Base-by-base conservation (phyloP, 352 stramenopile species). In the Globisporangium megalacanthum region DNA sequence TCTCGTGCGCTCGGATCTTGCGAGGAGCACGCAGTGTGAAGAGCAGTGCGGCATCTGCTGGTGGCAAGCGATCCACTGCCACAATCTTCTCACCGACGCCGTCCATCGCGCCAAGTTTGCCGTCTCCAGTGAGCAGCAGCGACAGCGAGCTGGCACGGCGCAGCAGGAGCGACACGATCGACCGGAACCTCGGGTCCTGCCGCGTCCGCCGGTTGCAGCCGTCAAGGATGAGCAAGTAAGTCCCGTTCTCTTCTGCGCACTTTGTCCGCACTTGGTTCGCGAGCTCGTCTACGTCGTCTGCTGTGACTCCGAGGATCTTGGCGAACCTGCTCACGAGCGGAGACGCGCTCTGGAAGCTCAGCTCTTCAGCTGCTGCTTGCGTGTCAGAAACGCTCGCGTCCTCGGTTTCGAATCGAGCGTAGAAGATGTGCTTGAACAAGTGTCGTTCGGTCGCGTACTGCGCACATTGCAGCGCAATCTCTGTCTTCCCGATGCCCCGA, bases 71-170 rank as follows among this genome's bases (percentile, higher is more conserved):
- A 5, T 88, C 83, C 6, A 93, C 71, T 0, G 65, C 45, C 19
- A 90, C 73, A 44, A 93, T 90, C 62, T 89, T 90, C 62, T 93
- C 83, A 5, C 77, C 77, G 4, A 93, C 83, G 20, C 83, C 83
- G 41, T 93, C 81, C 74, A 92, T 81, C 0, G 66, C 83, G 11
- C 83, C 83, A 46, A 93, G 74, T 46, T 88, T 89, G 9, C 73
- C 74, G 19, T 91, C 82, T 0, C 81, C 79, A 0, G 81, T 92
- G 37, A 93, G 42, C 8, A 93, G 58, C 11, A 93, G 59, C 19
- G 75, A 69, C 11, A 93, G 55, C 0, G 72, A 74, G 41, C 72
- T 86, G 10, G 91, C 83, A 14, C 81, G 79, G 19, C 83, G 79
- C 54, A 93, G 54, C 17, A 92, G 56, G 52, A 79, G 65, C 3